Percentiles rank a stretch among this genome's conserved stretches.
Evolutionary conservation across 2,329 filamentous ascomycete genomes (phyloP).

Genomic region (Blastomyces parvus): DNA sequence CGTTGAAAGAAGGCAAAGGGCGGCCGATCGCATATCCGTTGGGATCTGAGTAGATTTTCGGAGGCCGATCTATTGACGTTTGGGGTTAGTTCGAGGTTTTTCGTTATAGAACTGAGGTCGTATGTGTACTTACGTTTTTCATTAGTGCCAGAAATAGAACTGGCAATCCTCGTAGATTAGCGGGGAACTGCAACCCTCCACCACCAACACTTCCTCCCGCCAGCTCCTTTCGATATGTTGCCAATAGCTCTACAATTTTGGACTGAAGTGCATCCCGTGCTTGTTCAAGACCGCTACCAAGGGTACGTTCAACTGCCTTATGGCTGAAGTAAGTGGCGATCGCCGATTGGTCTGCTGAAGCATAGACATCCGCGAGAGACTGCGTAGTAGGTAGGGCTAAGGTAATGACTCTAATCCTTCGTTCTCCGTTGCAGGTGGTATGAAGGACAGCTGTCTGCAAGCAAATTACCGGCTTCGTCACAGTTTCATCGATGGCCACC

Average conservation of each 20-base stretch:
- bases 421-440: conserved; percentile 94
- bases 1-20: conserved; percentile 87
- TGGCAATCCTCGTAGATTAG: conserved; percentile 79
- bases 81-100: conserved; percentile 19
- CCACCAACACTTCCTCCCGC: conserved; percentile 91
- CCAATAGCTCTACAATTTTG: conserved; percentile 84
- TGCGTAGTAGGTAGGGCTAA: conserved; percentile 87
- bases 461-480: conserved; percentile 85
- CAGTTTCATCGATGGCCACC: conserved; percentile 90
- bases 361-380: conserved; percentile 81
- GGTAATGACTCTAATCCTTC: conserved; percentile 89
- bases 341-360: conserved; percentile 86
- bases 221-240: conserved; percentile 94
- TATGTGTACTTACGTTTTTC: conserved; percentile 64
- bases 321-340: conserved; percentile 93
- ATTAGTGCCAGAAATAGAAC: conserved; percentile 88
- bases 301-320: conserved; percentile 86
- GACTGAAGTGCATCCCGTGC: conserved; percentile 83
- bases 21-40: conserved; percentile 84
- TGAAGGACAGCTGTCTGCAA: conserved; percentile 91
- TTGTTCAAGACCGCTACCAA: conserved; percentile 78
- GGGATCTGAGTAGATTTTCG: conserved; percentile 90
- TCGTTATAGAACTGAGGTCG: conserved; percentile 10
- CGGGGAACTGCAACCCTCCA: conserved; percentile 83
- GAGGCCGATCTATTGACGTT: conserved; percentile 52